Evolutionary conservation across 345 rosid genomes (phyloP).

Genomic region (Euclidium syriacum): DNA sequence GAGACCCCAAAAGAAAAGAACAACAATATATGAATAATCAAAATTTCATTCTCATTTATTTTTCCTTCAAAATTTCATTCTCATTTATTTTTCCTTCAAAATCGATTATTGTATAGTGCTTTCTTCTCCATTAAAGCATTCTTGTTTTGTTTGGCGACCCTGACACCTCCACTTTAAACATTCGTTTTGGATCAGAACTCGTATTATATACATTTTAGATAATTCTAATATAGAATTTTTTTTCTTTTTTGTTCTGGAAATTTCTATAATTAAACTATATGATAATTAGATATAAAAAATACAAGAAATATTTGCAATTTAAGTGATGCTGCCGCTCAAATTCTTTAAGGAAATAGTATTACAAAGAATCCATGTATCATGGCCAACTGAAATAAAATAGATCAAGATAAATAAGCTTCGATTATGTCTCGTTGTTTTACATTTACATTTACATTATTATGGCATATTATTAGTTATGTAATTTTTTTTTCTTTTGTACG

Average conservation of each 20-base stretch:
- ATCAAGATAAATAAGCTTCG: too few species aligned
- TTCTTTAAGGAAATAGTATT: neutral
- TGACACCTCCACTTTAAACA: conserved; percentile 16
- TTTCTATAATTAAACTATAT: neutral
- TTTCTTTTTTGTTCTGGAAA: neutral
- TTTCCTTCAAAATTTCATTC: conserved; percentile 10
- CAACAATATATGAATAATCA: neutral
- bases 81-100: neutral
- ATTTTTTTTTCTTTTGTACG: too few species aligned
- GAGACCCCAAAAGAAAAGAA: neutral
- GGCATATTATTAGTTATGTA: too few species aligned
- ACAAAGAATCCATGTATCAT: too few species aligned
- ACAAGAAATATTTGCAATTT: neutral
- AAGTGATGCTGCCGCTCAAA: neutral
- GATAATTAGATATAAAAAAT: neutral
- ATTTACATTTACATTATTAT: too few species aligned
- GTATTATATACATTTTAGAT: neutral
- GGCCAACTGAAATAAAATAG: too few species aligned
- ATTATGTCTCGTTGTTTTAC: too few species aligned
- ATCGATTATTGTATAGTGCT: conserved; percentile 12
- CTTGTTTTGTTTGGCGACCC: conserved; percentile 12
- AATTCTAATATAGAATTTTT: neutral
- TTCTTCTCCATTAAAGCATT: conserved; percentile 13
- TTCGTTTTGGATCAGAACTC: conserved; percentile 12
- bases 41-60: neutral